Percentiles rank a stretch among this genome's conserved stretches.
phyloP scores from a whole-genome alignment of 2,329 filamentous ascomycete genomes.

The Metarhizium robertsii region DNA sequence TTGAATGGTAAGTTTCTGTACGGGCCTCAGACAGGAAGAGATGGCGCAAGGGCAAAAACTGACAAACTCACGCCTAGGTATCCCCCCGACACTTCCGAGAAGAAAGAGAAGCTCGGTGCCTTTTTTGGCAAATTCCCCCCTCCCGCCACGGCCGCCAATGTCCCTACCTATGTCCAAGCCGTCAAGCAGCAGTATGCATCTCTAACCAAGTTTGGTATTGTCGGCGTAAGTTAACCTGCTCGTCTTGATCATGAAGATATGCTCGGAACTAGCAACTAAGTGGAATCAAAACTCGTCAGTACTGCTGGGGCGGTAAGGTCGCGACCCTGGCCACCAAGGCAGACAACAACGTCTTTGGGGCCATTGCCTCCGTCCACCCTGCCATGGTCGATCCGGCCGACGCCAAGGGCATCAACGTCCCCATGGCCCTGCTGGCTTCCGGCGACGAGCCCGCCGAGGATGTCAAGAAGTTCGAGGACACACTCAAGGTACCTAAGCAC shows the following conservation, averaged over 20 bases:
- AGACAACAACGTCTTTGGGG: slow-evolving; percentile 44
- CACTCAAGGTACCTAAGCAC: slow-evolving; percentile 44
- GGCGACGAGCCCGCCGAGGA: slow-evolving; percentile 50
- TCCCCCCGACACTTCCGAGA: slow-evolving; percentile 55
- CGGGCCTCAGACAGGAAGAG: neutral
- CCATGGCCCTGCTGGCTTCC: slow-evolving; percentile 54
- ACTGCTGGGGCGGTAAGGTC: slow-evolving; percentile 67
- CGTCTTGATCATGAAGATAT: neutral
- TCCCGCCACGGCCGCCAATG: slow-evolving; percentile 34
- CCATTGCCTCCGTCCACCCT: slow-evolving; percentile 44
- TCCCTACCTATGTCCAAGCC: slow-evolving; percentile 47
- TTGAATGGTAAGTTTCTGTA: slow-evolving; percentile 33
- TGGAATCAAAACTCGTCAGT: slow-evolving; percentile 20
- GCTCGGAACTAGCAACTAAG: neutral
- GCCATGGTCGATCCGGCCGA: slow-evolving; percentile 57
- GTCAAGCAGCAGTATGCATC: slow-evolving; percentile 41
- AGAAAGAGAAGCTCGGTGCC: slow-evolving; percentile 45
- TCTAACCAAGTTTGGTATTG: slow-evolving; percentile 49
- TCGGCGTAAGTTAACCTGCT: slow-evolving; percentile 40
- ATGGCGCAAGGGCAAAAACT: neutral
- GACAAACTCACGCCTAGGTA: slow-evolving; percentile 29
- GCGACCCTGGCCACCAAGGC: slow-evolving; percentile 41
- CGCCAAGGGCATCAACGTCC: slow-evolving; percentile 49
- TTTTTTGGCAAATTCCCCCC: slow-evolving; percentile 49
- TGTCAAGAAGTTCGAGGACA: slow-evolving; percentile 46